Conservation (phyloP, 2,329 filamentous ascomycete species). For the Sclerotinia sclerotiorum region DNA sequence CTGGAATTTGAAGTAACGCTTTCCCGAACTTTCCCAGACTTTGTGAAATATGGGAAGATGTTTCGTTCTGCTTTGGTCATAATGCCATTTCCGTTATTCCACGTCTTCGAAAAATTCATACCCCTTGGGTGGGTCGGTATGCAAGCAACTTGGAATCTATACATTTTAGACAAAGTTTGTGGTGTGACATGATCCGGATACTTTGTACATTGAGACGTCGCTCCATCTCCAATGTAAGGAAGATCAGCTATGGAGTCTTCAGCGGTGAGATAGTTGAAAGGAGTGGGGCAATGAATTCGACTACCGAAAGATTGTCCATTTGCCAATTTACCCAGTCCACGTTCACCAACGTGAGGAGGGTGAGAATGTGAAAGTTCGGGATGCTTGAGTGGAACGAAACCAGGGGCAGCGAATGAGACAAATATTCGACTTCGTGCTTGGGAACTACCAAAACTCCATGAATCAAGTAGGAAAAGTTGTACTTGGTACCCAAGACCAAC, state of each 20-base stretch:
- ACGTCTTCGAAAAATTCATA: slow-evolving; percentile 53
- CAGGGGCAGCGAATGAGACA: slow-evolving; percentile 68
- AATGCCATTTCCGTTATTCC: slow-evolving; percentile 42
- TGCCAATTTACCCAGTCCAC: slow-evolving; percentile 56
- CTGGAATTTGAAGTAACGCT: slow-evolving; percentile 31
- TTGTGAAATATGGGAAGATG: slow-evolving; percentile 42
- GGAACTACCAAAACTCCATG: slow-evolving; percentile 65
- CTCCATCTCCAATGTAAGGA: slow-evolving; percentile 60
- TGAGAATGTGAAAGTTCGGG: slow-evolving; percentile 65
- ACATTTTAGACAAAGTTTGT: slow-evolving; percentile 40
- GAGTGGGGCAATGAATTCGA: slow-evolving; percentile 51
- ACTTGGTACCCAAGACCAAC: slow-evolving; percentile 78
- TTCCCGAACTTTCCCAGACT: slow-evolving; percentile 33
- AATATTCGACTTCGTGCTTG: slow-evolving; percentile 70
- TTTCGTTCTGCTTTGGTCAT: slow-evolving; percentile 45
- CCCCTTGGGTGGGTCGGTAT: slow-evolving; percentile 62
- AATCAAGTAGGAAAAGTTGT: slow-evolving; percentile 65
- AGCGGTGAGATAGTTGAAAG: slow-evolving; percentile 60
- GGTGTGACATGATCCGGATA: slow-evolving; percentile 66
- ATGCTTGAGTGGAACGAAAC: slow-evolving; percentile 53
- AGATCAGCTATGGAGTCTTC: slow-evolving; percentile 58
- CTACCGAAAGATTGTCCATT: slow-evolving; percentile 61
- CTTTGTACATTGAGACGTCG: slow-evolving; percentile 59
- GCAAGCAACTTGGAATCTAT: slow-evolving; percentile 46
- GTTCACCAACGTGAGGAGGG: slow-evolving; percentile 42